Base-by-base conservation (phyloP, 495 filamentous ascomycete species). In the Penicillium odoratum region DNA sequence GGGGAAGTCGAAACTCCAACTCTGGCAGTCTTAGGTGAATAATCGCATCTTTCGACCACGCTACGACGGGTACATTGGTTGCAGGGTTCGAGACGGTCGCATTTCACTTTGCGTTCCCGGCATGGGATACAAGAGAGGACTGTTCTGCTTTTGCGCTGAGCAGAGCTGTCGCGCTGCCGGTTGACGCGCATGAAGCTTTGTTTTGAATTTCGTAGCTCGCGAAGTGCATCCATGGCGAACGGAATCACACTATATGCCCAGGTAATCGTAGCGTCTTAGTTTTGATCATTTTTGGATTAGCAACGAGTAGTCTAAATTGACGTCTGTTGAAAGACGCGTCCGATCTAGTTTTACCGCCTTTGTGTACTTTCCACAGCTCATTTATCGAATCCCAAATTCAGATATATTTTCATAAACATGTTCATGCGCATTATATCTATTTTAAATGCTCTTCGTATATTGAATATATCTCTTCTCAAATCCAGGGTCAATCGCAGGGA, bases 151-250 rank as follows among this genome's bases (percentile, higher is more conserved):
- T 53, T 53, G 11, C 51, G 51, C 10, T 43, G 51, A 28, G 7
- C 18, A 25, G 29, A 34, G 31, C 10, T 30, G 7, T 29, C 31
- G 28, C 31, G 51, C 38, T 53, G 51, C 10, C 34, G 51, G n/a
- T 29, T 53, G 51, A 53, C 51, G 13, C 36, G 33, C 51, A 53
- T 53, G 33, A 53, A 42, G 38, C 51, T 53, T 29, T 42, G 51
- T 25, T 44, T 53, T 4, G 51, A 53, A 30, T 40, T 36, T 5
- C 29, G 33, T 9, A 51, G 49, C 31, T 51, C n/a, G 46, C n/a
- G 46, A 3, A 48, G 26, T 30, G 46, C 26, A 48, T 48, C 46
- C 46, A 48, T 48, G 11, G 45, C 26, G 4, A 47, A 47, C 29
- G 9, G 21, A 26, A 6, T 25, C 5, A 5, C 3, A 30, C 13